These are phyloP conservation scores for Creolimax fragrantissima DNA, from an alignment of 78 protist species.

Conservation along the genomic window DNA sequence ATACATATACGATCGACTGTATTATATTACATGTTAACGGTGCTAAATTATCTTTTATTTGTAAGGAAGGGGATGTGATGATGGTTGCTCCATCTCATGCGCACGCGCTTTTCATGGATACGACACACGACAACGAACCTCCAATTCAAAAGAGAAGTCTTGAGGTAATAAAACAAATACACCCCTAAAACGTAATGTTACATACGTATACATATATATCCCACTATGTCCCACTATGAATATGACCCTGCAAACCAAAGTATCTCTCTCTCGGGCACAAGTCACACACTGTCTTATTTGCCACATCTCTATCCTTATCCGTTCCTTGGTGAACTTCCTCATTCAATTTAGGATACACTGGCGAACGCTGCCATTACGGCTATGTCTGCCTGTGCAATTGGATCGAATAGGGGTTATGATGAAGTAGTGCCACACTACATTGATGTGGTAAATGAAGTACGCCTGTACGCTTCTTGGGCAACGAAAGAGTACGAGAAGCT, in stretches of 20 bases:
- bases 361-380: slow-evolving; percentile 54
- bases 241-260: too few species aligned
- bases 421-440: slow-evolving; percentile 52
- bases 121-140: slow-evolving; percentile 59
- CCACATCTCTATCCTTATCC: too few species aligned
- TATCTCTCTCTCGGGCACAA: too few species aligned
- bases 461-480: slow-evolving; percentile 35
- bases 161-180: background rate
- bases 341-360: slow-evolving; percentile 33
- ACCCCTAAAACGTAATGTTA: background rate
- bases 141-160: slow-evolving; percentile 19
- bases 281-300: too few species aligned
- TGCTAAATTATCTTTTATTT: too few species aligned
- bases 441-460: slow-evolving; percentile 59
- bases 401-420: slow-evolving; percentile 67
- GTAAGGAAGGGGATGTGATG: too few species aligned
- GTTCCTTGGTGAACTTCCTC: too few species aligned
- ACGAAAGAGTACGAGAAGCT: background rate
- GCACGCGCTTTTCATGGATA: slow-evolving; percentile 56
- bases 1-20: too few species aligned
- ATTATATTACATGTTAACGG: too few species aligned
- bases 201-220: too few species aligned
- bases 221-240: too few species aligned
- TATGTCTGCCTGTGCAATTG: slow-evolving; percentile 53
- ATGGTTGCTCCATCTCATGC: slow-evolving; percentile 49